Evolutionary conservation across 2,329 filamentous ascomycete genomes (phyloP), one percentile per base, ranked within the genome.

Genomic region (Lasiodiplodia hormozganensis): DNA sequence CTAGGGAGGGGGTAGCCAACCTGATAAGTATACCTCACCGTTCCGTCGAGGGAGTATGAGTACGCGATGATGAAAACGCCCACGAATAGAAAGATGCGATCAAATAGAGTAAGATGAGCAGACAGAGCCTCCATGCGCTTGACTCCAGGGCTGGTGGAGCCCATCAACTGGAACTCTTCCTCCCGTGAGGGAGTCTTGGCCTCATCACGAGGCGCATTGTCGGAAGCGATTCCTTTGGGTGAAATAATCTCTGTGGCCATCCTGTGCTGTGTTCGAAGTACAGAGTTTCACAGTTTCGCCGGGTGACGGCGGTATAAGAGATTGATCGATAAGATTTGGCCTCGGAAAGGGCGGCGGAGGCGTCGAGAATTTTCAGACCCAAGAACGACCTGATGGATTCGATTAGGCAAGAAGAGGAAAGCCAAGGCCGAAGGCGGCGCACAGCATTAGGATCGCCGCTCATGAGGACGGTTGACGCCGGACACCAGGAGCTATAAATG

Each of bases 21-120:
- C 71, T 84, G 85, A 72, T 87, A 88, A 7, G 83, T 82, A 70
- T 83, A 85, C 16, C 88, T 83, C 53, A 89, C 80, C 1, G 82
- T 85, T 28, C 85, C 85, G 70, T 90, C 88, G 25, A 90, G 81
- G 2, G 87, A 86, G 74, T 90, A 91, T 40, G 84, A 86, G 75
- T 90, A 91, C 12, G 88, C 85, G 65, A 90, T 79, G 38, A 91
- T 75, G 75, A 91, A 90, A 70, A 90, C 81, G 28, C 87, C 82
- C 11, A 85, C 73, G 77, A 90, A 90, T 75, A 91, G 83, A 70
- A 83, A 81, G 69, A 87, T 71, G 36, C 87, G 86, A 74, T 90
- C 87, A 16, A 72, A 69, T 4, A 77, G 70, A 21, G 84, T 87
- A 47, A 90, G 83, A 70, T 86, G 82, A 10, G 82, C 77, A 7